Percentiles rank a stretch among this genome's conserved stretches.
Evolutionary conservation across 345 rosid species (phyloP).

Genomic region (Arabidopsis suecica): DNA sequence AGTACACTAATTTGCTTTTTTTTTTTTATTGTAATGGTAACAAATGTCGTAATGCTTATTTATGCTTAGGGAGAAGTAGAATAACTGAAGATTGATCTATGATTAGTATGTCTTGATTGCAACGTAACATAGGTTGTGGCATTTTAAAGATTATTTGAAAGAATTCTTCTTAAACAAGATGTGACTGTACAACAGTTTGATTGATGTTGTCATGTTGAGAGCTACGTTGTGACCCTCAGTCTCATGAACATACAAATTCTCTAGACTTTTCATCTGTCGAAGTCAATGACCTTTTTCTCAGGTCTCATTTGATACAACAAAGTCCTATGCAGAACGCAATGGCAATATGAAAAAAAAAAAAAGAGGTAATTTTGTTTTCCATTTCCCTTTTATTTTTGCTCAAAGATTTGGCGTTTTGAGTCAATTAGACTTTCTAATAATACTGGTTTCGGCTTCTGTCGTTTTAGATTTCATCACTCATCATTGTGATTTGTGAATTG

Average conservation of each 20-base stretch:
- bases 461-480: neutral
- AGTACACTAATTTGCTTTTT: neutral
- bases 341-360: neutral
- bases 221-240: neutral
- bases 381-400: neutral
- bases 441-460: neutral
- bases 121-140: neutral
- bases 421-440: neutral
- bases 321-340: neutral
- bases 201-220: conserved; percentile 13
- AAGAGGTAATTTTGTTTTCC: neutral
- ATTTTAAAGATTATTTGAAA: neutral
- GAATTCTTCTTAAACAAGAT: neutral
- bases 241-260: neutral
- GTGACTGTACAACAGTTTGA: neutral
- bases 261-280: neutral
- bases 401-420: neutral
- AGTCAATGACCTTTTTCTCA: conserved; percentile 1
- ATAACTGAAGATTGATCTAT: neutral
- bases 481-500: neutral
- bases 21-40: neutral
- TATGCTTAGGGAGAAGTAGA: neutral
- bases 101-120: neutral
- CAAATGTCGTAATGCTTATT: neutral
- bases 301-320: neutral